A percentile compares a stretch with the other conserved stretches of the same genome.
phyloP scores from a whole-genome alignment of 306 rosid species.

The Trichosanthes truncata region DNA sequence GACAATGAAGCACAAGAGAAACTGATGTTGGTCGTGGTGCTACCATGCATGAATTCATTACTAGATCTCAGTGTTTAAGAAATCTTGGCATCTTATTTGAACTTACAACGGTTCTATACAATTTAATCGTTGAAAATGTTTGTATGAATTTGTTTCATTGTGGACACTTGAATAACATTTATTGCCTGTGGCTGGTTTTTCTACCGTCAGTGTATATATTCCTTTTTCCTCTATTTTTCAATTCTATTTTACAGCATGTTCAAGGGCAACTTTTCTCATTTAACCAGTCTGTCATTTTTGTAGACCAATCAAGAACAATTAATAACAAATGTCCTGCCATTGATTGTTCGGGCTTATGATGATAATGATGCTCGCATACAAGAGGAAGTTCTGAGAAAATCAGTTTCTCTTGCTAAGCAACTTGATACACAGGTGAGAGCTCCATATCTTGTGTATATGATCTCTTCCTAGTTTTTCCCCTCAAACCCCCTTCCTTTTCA shows the following conservation, averaged over 20 bases:
- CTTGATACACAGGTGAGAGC: constrained; percentile 74
- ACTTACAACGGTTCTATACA: neutral
- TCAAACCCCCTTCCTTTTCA: neutral
- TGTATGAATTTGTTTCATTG: neutral
- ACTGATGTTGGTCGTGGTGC: neutral
- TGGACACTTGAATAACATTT: neutral
- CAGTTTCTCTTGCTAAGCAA: constrained; percentile 63
- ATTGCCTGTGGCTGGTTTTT: neutral
- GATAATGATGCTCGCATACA: constrained; percentile 90
- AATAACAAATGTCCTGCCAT: constrained; percentile 77
- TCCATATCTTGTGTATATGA: constrained; percentile 11
- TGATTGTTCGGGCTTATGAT: constrained; percentile 89
- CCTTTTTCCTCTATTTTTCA: neutral
- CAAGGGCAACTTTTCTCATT: neutral
- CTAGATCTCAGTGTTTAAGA: neutral
- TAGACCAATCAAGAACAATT: constrained; percentile 81
- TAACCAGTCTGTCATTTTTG: constrained; percentile 10
- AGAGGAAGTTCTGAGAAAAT: constrained; percentile 90
- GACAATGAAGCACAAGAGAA: neutral
- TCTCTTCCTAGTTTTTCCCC: constrained; percentile 1
- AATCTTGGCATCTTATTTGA: neutral
- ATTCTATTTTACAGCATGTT: neutral
- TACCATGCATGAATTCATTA: neutral
- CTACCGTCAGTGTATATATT: neutral
- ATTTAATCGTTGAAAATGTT: neutral